Conservation (phyloP, 2,329 filamentous ascomycete genomes). For the Aspergillus brasiliensis region DNA sequence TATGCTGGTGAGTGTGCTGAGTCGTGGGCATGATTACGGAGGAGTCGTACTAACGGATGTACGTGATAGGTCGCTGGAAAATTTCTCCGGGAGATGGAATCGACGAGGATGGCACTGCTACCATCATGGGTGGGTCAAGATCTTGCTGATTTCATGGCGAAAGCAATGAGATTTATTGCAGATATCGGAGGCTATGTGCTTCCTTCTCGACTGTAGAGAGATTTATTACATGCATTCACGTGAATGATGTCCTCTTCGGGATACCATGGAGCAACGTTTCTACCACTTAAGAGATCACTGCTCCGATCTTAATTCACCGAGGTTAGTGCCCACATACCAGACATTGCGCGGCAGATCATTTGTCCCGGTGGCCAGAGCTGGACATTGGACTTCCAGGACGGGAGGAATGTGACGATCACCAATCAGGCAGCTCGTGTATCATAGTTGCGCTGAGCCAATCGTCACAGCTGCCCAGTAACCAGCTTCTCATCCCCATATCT, state of each 20-base stretch:
- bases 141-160: slow-evolving; percentile 20
- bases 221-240: background rate
- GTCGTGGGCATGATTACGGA: background rate
- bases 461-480: background rate
- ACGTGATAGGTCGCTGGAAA: slow-evolving; percentile 22
- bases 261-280: background rate
- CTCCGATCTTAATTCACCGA: background rate
- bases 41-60: background rate
- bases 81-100: slow-evolving; percentile 25
- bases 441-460: slow-evolving; percentile 1
- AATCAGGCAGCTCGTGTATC: background rate
- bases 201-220: background rate
- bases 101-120: slow-evolving; percentile 13
- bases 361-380: background rate
- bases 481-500: background rate
- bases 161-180: slow-evolving; percentile 24
- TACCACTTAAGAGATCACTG: background rate
- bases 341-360: background rate
- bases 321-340: slow-evolving; percentile 17
- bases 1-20: slow-evolving; percentile 25
- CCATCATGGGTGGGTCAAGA: slow-evolving; percentile 25
- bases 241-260: background rate
- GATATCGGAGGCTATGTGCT: slow-evolving; percentile 29
- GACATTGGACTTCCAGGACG: slow-evolving; percentile 6
- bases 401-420: slow-evolving; percentile 14